Base-by-base conservation (phyloP, 2,329 filamentous ascomycete genomes). In the Beauveria medogensis region DNA sequence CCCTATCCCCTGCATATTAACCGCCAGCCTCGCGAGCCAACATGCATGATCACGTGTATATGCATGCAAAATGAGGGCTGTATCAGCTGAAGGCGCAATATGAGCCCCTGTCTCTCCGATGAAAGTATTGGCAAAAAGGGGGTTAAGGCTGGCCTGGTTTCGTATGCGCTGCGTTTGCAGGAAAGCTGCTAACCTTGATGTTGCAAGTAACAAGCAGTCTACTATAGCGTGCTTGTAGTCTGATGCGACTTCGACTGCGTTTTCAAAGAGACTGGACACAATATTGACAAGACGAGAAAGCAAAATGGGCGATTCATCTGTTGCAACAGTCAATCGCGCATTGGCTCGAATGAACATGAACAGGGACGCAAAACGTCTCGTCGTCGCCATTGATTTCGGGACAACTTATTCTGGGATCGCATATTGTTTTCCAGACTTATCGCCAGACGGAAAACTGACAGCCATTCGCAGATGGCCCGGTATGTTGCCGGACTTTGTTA, bases 401-500 rank as follows among this genome's bases (percentile, higher is more conserved):
- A 57, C 55, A 10, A 57, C 55, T 10, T 57, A 48, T 24, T 57
- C 55, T 28, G 55, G 55, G 1, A n/a, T 57, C 2, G 55, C 55
- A 8, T 57, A 57, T 7, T 57, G 44, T 4, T 57, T 57, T 40
- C 41, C 55, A n/a, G 43, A 46, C 18, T 20, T 26, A 20, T 4
- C 16, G 12, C 16, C 24, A 3, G 24, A 46, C 1, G 18, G 14
- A 20, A 56, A n/a, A 16, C 26, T 30, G 4, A 4, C 20, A 8
- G 40, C 16, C 1, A 18, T 67, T 9, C 18, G 63, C 18, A 50
- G 64, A 18, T 68, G 67, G 67, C 61, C 66, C 4, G 67, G 67
- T 65, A 63, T 28, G 57, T 26, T 14, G 24, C 16, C 60, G 2
- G 30, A 9, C 14, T 22, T 52, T 7, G 6, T n/a, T 43, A 8